These are phyloP conservation scores for Rhododendron griersonianum DNA, from an alignment of 148 eudicot genomes.

Conservation along the genomic window DNA sequence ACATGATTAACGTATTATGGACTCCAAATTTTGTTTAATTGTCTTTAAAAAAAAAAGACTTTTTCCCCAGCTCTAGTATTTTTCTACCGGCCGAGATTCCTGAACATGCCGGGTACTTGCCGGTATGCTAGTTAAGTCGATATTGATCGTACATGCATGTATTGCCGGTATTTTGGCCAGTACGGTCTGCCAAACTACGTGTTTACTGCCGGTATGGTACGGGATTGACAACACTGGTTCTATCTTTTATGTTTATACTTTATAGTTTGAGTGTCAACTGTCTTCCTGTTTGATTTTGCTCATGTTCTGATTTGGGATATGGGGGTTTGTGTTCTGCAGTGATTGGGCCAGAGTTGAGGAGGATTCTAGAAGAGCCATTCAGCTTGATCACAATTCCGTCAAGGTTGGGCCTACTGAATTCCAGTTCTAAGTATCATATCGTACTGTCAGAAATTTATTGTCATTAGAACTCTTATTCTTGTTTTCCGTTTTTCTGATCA, in stretches of 20 bases:
- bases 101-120: background rate
- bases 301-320: background rate
- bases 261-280: background rate
- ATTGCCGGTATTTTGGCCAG: too few relatives aligned
- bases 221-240: background rate
- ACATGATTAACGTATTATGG: background rate
- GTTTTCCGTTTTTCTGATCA: background rate
- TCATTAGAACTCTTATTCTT: background rate
- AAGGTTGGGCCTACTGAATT: conserved; percentile 43
- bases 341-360: conserved; percentile 80
- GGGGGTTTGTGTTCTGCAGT: conserved; percentile 23
- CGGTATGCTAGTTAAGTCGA: background rate
- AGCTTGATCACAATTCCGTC: conserved; percentile 67
- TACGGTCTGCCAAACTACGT: too few relatives aligned
- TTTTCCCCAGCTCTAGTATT: background rate
- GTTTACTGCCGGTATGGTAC: too few relatives aligned
- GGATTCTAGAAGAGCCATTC: conserved; percentile 76
- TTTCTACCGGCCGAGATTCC: background rate
- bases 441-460: background rate
- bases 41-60: too few relatives aligned
- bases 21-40: background rate
- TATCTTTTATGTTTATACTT: background rate
- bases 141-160: background rate
- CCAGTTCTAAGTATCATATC: background rate
- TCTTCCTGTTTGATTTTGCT: background rate